Evolutionary conservation across 2,329 filamentous ascomycete species (phyloP).

Genomic region (Penicillium thymicola): DNA sequence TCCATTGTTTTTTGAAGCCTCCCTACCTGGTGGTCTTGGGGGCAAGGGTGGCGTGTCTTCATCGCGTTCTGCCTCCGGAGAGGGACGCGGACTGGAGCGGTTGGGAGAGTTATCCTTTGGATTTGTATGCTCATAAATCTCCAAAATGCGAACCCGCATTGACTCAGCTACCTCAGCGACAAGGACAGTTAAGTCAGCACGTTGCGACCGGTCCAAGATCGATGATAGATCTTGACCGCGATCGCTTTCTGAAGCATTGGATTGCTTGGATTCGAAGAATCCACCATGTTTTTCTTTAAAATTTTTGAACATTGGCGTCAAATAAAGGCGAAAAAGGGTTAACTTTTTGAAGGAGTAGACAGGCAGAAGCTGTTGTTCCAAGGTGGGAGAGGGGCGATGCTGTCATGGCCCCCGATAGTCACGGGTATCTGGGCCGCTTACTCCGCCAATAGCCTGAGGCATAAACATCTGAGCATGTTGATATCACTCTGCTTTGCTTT

Average conservation of each 20-base stretch:
- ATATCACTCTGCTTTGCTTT: neutral
- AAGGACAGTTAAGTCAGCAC: constrained; percentile 43
- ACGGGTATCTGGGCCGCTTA: constrained; percentile 1
- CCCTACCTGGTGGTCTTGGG: constrained; percentile 6
- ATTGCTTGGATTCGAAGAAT: constrained; percentile 28
- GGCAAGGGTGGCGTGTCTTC: constrained; percentile 16
- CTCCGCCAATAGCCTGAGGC: constrained; percentile 4
- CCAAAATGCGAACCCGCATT: constrained; percentile 40
- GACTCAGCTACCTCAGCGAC: constrained; percentile 39
- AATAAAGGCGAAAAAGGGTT: neutral
- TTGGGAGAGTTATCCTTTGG: neutral
- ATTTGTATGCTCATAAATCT: constrained; percentile 35
- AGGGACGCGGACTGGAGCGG: neutral
- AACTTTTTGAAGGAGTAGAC: neutral
- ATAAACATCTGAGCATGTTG: neutral
- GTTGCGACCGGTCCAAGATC: constrained; percentile 41
- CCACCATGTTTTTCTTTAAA: constrained; percentile 32
- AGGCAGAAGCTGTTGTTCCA: neutral
- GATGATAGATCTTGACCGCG: constrained; percentile 42
- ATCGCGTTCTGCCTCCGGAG: constrained; percentile 1
- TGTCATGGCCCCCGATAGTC: constrained; percentile 4
- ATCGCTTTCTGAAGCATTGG: constrained; percentile 23
- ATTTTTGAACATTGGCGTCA: constrained; percentile 31
- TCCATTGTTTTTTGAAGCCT: neutral
- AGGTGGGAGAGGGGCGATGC: constrained; percentile 4